A percentile compares a stretch with the other conserved stretches of the same genome.
Conservation (phyloP, 2,329 filamentous ascomycete genomes). For the Penicillium rolfsii region DNA sequence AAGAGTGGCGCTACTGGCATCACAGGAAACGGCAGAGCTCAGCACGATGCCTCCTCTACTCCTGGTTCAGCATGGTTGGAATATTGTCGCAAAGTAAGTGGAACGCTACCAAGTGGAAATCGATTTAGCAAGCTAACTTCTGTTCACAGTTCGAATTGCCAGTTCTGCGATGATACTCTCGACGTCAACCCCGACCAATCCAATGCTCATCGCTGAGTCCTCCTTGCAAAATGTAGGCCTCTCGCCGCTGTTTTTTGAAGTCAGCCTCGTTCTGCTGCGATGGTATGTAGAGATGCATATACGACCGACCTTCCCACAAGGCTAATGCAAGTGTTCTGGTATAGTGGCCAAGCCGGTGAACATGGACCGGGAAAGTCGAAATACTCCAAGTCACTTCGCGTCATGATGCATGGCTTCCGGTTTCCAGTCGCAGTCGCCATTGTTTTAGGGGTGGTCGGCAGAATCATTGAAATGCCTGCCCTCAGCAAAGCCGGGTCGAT, state of each 20-base stretch:
- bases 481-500: conserved; percentile 26
- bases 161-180: conserved; percentile 31
- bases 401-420: conserved; percentile 32
- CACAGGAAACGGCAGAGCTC: conserved; percentile 23
- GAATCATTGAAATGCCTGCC: conserved; percentile 20
- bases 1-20: conserved; percentile 36
- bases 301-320: not conserved
- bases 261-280: conserved; percentile 33
- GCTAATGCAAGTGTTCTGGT: not conserved
- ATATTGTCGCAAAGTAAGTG: conserved; percentile 32
- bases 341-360: conserved; percentile 33
- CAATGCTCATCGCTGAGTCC: conserved; percentile 28
- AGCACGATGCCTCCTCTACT: conserved; percentile 30
- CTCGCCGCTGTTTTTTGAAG: conserved; percentile 36
- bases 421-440: conserved; percentile 32
- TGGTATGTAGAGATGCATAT: conserved; percentile 21
- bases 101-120: not conserved
- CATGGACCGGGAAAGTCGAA: conserved; percentile 32
- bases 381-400: conserved; percentile 26
- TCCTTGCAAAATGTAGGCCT: conserved; percentile 33
- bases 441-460: conserved; percentile 29
- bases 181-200: conserved; percentile 18
- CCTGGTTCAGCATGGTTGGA: conserved; percentile 35
- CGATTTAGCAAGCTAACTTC: not conserved
- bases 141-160: conserved; percentile 30